A percentile compares a stretch with the other conserved stretches of the same genome.
Evolutionary conservation across 164 flowering plant genomes (phyloP).

Genomic region (Sedum album): DNA sequence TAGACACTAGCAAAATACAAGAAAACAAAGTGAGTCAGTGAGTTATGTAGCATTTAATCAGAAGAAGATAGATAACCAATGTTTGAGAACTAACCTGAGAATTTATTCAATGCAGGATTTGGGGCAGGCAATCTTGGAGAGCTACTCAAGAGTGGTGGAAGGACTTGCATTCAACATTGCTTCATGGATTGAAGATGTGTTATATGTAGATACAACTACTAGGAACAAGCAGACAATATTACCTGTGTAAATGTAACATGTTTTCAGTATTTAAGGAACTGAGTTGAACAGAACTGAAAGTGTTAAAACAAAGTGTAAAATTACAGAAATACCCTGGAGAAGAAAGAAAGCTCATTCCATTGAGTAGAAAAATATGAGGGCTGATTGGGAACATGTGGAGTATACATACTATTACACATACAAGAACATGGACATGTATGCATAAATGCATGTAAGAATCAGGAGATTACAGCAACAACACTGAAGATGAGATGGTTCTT

Average conservation of each 20-base stretch:
- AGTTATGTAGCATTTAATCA: no score
- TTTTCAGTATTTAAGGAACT: no score
- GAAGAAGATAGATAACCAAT: no score
- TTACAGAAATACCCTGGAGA: not conserved
- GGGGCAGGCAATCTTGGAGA: conserved; percentile 1
- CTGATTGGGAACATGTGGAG: not conserved
- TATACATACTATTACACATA: conserved; percentile 8
- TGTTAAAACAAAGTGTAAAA: no score
- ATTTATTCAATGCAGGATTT: not conserved
- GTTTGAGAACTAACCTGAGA: not conserved
- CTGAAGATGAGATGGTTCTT: not conserved
- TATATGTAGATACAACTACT: not conserved
- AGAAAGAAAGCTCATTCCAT: not conserved
- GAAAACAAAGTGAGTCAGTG: conserved; percentile 1
- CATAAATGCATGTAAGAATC: conserved; percentile 5
- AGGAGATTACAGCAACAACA: not conserved
- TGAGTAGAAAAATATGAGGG: not conserved
- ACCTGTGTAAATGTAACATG: no score
- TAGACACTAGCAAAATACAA: conserved; percentile 3
- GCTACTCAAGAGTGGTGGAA: conserved; percentile 1
- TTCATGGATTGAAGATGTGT: not conserved
- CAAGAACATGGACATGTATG: conserved; percentile 5
- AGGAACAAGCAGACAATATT: not conserved
- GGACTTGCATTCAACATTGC: conserved; percentile 6
- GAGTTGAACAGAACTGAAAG: not conserved